Conservation (phyloP, 331 rosid species). For the Pyracantha coccinea region DNA sequence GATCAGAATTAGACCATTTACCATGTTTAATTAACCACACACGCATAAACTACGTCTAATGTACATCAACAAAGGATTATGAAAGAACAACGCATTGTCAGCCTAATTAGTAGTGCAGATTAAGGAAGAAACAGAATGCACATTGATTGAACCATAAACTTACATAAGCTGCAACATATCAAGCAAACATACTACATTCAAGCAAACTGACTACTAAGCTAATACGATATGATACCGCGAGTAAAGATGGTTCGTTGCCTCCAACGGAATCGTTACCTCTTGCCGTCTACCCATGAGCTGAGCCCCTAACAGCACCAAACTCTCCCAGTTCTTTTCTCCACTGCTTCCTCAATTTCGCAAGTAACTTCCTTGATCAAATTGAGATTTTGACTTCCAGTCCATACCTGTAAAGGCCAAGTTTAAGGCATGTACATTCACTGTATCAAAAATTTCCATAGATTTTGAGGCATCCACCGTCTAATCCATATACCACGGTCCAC, state of each 20-base stretch:
- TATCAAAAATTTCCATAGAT: background rate
- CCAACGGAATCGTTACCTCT: conserved; percentile 47
- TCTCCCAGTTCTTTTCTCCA: conserved; percentile 14
- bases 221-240: conserved; percentile 29
- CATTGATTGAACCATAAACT: background rate
- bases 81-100: background rate
- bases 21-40: background rate
- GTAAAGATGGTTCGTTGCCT: conserved; percentile 31
- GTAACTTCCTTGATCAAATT: conserved; percentile 21
- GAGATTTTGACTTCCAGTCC: conserved; percentile 24
- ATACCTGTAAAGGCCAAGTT: background rate
- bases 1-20: background rate
- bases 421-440: background rate
- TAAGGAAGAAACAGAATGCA: conserved; percentile 1
- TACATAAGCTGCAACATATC: background rate
- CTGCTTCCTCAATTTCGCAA: conserved; percentile 19
- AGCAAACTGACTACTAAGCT: background rate
- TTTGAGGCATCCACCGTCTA: no score
- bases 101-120: background rate
- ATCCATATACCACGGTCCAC: no score
- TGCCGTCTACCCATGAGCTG: conserved; percentile 30
- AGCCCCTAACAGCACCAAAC: conserved; percentile 1
- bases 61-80: background rate
- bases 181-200: background rate
- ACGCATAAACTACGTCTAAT: background rate